phyloP scores from a whole-genome alignment of 371 early-diverging fungal species.

The Apophysomyces sp. region DNA sequence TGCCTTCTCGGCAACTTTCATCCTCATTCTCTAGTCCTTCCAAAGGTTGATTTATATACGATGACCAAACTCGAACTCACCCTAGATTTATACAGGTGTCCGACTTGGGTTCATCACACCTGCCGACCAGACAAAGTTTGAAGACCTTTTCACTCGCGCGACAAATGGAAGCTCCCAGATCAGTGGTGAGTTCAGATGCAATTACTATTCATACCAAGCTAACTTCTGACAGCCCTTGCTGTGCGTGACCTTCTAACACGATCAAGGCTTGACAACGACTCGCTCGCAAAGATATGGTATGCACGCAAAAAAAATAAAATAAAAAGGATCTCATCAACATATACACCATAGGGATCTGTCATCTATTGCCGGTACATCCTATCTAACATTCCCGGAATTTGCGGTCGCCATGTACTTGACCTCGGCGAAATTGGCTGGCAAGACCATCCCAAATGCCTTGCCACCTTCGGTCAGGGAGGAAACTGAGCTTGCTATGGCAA shows the following conservation, averaged over 20 bases:
- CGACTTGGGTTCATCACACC: slow-evolving; percentile 47
- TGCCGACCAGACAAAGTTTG: slow-evolving; percentile 47
- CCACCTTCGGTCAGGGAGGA: slow-evolving; percentile 46
- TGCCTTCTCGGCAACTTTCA: background rate
- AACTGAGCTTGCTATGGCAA: slow-evolving; percentile 50
- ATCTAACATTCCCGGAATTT: slow-evolving; percentile 57
- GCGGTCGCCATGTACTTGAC: slow-evolving; percentile 62
- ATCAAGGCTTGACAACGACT: slow-evolving; percentile 44
- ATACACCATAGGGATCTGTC: slow-evolving; percentile 55
- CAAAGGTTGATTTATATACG: background rate
- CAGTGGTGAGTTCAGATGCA: slow-evolving; percentile 25
- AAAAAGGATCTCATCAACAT: too few species aligned
- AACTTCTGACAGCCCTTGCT: slow-evolving; percentile 25
- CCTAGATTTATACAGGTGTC: slow-evolving; percentile 23
- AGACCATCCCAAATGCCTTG: slow-evolving; percentile 35
- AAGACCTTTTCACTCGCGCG: slow-evolving; percentile 42
- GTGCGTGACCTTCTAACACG: slow-evolving; percentile 40
- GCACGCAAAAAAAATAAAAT: too few species aligned
- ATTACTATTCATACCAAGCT: background rate
- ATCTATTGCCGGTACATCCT: slow-evolving; percentile 39
- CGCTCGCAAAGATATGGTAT: slow-evolving; percentile 53
- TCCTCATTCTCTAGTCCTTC: background rate
- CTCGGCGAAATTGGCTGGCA: slow-evolving; percentile 43
- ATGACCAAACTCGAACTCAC: background rate
- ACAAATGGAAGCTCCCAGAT: slow-evolving; percentile 38